A percentile compares a stretch with the other conserved stretches of the same genome.
Evolutionary conservation across 1,284 basidiomycete species (phyloP).

Genomic region (Macrocybe sp.): DNA sequence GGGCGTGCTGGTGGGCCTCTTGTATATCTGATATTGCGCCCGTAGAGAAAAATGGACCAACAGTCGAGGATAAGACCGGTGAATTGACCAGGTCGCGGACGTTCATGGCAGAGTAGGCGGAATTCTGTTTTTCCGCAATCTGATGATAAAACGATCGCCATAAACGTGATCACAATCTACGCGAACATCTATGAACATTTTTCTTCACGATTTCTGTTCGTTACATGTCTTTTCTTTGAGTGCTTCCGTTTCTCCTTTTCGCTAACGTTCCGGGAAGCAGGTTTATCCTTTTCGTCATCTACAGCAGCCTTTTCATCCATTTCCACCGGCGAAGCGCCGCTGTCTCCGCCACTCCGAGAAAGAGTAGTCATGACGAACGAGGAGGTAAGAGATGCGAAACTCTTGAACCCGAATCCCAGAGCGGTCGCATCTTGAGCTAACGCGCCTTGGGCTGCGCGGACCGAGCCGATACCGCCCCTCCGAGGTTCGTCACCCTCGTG

Average conservation of each 20-base stretch:
- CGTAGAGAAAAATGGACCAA: no score
- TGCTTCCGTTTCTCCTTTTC: conserved; percentile 4
- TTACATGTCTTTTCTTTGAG: conserved; percentile 17
- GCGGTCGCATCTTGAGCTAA: no score
- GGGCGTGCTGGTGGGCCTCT: no score
- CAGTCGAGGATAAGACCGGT: neutral
- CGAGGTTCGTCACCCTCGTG: conserved; percentile 23
- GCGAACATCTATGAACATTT: neutral
- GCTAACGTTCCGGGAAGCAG: no score
- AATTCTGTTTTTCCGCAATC: conserved; percentile 4
- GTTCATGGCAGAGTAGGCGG: conserved; percentile 1
- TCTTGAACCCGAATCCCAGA: no score
- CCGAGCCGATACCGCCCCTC: conserved; percentile 22
- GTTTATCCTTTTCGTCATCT: neutral
- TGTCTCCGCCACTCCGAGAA: no score
- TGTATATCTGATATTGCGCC: no score
- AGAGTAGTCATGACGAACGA: no score
- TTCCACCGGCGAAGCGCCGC: conserved; percentile 8
- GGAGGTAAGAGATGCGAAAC: no score
- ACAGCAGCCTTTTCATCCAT: conserved; percentile 15
- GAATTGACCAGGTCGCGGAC: conserved; percentile 1
- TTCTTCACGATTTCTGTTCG: neutral
- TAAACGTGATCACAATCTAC: neutral
- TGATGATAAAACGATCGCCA: neutral
- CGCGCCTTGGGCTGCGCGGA: no score